Evolutionary conservation across 495 filamentous ascomycete genomes (phyloP), one percentile per base, ranked within the genome.

Genomic region (Podospora pseudocomata): DNA sequence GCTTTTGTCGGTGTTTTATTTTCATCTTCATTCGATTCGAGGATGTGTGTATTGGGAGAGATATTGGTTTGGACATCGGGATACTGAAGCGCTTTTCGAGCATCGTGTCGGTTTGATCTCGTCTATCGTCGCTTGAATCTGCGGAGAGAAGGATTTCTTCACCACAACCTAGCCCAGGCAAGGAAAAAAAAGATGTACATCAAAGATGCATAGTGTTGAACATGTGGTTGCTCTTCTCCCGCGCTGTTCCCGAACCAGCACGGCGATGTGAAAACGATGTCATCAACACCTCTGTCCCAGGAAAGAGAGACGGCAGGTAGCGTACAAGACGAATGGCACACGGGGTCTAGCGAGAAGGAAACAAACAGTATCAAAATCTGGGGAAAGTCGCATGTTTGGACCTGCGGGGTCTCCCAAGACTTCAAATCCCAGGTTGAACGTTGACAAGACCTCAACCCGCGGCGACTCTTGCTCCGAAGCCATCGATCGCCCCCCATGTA

Each of bases 1-100:
- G 69, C 5, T 66, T 68, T 58, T 69, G 73, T 2, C 70, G 70
- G 20, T 66, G 54, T 23, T 73, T 73, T 7, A 72, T 56, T 16
- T 61, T 54, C 60, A 64, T 58, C 20, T 64, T 30, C 61, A 60
- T 60, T 19, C 44, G 39, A 13, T 13, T 49, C 15, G 39, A 49
- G 9, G 39, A 49, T 11, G 39, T 49, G 39, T 49, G 13, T 49
- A 49, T 49, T 49, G 39, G 39, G 39, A 49, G 39, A 16, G 39
- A 49, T 49, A 49, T 49, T 49, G 39, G 39, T 16, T 49, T 61
- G 18, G 65, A 32, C 19, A 58, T 30, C 20, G 55, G 55, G 55
- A 58, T 0, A n/a, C 23, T 58, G 28, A 39, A 54, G 65, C 64
- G 26, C 67, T 70, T n/a, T 32, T 23, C 32, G 32, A 34, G 39